phyloP scores from a whole-genome alignment of 257 asterid genomes.

The Capsicum baccatum region DNA sequence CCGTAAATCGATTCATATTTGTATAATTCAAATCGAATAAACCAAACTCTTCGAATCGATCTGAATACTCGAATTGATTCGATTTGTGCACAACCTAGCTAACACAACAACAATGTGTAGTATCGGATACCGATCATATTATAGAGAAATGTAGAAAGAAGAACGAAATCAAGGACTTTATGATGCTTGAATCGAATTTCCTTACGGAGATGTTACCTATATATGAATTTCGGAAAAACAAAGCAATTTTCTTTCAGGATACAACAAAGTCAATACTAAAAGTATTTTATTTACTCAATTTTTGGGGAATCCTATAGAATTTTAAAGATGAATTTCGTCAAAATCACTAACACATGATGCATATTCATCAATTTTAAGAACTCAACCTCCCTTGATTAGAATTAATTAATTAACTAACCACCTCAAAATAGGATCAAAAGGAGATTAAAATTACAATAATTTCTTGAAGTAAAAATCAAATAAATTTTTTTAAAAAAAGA shows the following conservation, averaged over 20 bases:
- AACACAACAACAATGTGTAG: no score
- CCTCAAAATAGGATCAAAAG: constrained; percentile 2
- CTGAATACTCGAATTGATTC: no score
- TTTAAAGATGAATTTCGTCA: neutral
- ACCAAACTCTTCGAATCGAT: no score
- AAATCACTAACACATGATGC: neutral
- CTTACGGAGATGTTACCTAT: neutral
- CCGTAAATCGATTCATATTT: no score
- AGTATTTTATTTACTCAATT: neutral
- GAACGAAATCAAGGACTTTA: neutral
- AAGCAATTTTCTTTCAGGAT: neutral
- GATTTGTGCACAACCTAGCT: no score
- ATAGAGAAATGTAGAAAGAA: neutral
- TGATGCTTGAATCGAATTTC: neutral
- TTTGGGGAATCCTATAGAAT: neutral
- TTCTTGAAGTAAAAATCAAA: neutral
- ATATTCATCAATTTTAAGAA: neutral
- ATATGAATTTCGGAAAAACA: neutral
- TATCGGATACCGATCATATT: neutral
- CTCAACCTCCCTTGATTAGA: neutral
- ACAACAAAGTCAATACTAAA: neutral
- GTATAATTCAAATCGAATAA: no score
- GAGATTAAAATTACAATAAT: neutral
- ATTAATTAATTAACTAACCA: neutral
- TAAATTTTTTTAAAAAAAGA: neutral